Base-by-base conservation (phyloP, 768 basidiomycete genomes). In the Tulasnella sp. region DNA sequence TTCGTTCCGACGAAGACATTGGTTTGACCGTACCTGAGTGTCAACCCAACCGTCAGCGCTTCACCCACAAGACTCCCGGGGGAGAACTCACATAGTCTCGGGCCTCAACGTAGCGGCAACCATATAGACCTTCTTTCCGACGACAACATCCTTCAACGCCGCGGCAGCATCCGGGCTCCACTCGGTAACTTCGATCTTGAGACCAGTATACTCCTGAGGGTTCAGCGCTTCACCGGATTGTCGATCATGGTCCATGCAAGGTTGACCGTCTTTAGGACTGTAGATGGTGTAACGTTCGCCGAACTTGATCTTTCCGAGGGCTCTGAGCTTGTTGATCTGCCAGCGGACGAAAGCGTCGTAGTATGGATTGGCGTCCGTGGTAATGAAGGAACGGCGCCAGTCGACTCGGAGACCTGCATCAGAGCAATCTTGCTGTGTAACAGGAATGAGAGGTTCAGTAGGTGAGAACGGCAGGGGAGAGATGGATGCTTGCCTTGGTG, bases 241-340 rank as follows among this genome's bases (percentile, higher is more conserved):
- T 80, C 98, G 93, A 86, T 99, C 98, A 87, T 99, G 98, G 86
- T 99, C 98, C 98, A 99, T 99, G 85, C 98, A 99, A 0, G 98
- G 97, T 85, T 99, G 98, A 2, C 96, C 97, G 83, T 99, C 98
- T 86, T 98, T 98, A 2, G 96, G 96, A 82, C 95, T 97, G 89
- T 98, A 99, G 84, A 99, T 95, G 20, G 98, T 99, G 86, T 98
- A 97, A 69, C 98, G 93, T 86, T 98, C 94, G 75, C 98, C 98
- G 84, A 98, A 99, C 87, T 97, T 98, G 89, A 99, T 95, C 87
- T 96, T 97, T 46, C 94, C 93, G 73, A 96, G 89, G 64, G 88
- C 88, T 86, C 95, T 89, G 12, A 99, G 89, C 85, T 95, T 96
- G 89, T 97, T 98, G 86, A 96, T 92, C 85, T 99, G 98, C 98